Evolutionary conservation across 2,329 filamentous ascomycete genomes (phyloP).

Genomic region (Daldinia eschscholtzii): DNA sequence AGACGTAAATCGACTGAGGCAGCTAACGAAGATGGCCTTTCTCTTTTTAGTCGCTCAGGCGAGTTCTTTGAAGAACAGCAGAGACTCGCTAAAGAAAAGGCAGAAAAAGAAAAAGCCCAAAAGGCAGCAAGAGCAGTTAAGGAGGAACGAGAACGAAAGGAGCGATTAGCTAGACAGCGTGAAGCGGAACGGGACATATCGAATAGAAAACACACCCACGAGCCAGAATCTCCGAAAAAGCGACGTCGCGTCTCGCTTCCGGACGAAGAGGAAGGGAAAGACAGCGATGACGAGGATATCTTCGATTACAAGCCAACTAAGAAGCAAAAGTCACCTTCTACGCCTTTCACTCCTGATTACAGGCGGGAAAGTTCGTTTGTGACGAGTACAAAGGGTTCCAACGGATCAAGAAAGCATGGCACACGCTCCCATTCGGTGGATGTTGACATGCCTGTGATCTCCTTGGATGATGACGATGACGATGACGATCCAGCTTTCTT

Average conservation of each 20-base stretch:
- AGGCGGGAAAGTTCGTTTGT: conserved; percentile 28
- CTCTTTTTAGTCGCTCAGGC: conserved; percentile 64
- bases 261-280: conserved; percentile 26
- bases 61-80: conserved; percentile 63
- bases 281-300: conserved; percentile 35
- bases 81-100: conserved; percentile 46
- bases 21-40: conserved; percentile 56
- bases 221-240: conserved; percentile 43
- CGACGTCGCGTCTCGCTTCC: conserved; percentile 38
- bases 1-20: conserved; percentile 53
- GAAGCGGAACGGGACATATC: conserved; percentile 33
- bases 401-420: conserved; percentile 10
- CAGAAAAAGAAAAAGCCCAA: conserved; percentile 36
- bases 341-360: conserved; percentile 32
- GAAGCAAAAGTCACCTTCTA: conserved; percentile 35
- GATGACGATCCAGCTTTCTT: conserved; percentile 21
- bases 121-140: conserved; percentile 43
- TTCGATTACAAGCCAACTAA: conserved; percentile 38
- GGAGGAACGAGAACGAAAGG: conserved; percentile 46
- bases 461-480: conserved; percentile 43
- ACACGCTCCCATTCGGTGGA: conserved; percentile 30
- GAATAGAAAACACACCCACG: conserved; percentile 23
- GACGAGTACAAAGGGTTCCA: conserved; percentile 12
- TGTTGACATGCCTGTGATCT: conserved; percentile 34
- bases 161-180: conserved; percentile 38